Percentiles rank a stretch among this genome's conserved stretches.
phyloP scores from a whole-genome alignment of 352 stramenopile species.

The Blastocystis sp. region DNA sequence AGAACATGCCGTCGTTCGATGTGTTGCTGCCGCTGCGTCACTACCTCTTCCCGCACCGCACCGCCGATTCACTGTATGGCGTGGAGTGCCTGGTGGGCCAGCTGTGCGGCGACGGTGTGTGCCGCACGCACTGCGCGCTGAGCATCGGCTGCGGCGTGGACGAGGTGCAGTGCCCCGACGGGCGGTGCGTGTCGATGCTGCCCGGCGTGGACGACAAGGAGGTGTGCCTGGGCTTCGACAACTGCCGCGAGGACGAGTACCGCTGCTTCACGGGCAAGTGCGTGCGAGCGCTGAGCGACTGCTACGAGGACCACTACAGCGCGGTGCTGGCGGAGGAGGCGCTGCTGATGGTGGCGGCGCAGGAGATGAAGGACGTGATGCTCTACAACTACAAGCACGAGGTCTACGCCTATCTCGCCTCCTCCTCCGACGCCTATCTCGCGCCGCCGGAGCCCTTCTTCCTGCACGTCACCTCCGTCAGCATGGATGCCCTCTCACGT shows the following conservation, averaged over 20 bases:
- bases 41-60: neutral
- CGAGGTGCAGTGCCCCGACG: slow-evolving; percentile 10
- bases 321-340: neutral
- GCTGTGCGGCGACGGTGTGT: slow-evolving; percentile 33
- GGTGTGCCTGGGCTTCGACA: neutral
- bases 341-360: neutral
- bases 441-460: slow-evolving; percentile 20
- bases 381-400: slow-evolving; percentile 38
- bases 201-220: neutral
- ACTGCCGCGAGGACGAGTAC: neutral
- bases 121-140: neutral
- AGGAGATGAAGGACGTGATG: neutral
- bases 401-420: neutral
- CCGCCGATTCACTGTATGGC: neutral
- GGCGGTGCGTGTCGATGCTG: neutral
- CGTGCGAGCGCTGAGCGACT: neutral
- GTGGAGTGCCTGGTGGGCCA: neutral
- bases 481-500: neutral
- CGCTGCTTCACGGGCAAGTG: slow-evolving; percentile 40
- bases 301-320: neutral
- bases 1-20: neutral
- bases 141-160: neutral
- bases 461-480: neutral
- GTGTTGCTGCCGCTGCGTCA: neutral
- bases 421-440: neutral